These are phyloP conservation scores for Miscanthus lutarioriparius DNA, from an alignment of 176 grass and related monocot genomes.

Conservation along the genomic window DNA sequence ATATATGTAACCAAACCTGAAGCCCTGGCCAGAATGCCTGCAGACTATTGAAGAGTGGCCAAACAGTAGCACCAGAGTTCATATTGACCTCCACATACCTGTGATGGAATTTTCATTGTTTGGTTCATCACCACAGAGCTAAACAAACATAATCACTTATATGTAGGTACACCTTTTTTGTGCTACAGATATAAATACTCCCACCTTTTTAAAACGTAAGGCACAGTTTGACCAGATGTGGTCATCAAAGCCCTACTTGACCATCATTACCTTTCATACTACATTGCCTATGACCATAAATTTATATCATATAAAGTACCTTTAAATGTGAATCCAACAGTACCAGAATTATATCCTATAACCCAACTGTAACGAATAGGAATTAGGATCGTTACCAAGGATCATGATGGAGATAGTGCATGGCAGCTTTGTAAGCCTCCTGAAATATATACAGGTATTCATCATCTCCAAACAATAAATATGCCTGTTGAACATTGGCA, in stretches of 20 bases:
- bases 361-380: background rate
- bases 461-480: slow-evolving; percentile 97
- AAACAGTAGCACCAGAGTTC: slow-evolving; percentile 94
- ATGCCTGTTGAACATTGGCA: slow-evolving; percentile 60
- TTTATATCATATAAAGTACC: background rate
- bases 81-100: slow-evolving; percentile 99
- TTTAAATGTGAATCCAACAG: background rate
- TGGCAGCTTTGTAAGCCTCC: slow-evolving; percentile 93
- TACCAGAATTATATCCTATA: background rate
- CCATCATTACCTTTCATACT: background rate
- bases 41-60: slow-evolving; percentile 96
- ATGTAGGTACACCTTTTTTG: background rate
- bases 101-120: slow-evolving; percentile 27
- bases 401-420: slow-evolving; percentile 90
- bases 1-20: slow-evolving; percentile 74
- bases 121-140: background rate
- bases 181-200: slow-evolving; percentile 6
- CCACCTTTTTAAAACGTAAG: background rate
- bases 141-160: slow-evolving; percentile 20
- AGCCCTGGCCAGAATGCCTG: slow-evolving; percentile 99
- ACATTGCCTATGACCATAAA: background rate
- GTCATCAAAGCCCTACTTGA: background rate
- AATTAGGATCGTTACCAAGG: slow-evolving; percentile 65
- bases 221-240: background rate
- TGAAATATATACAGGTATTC: slow-evolving; percentile 92